Percentiles rank a stretch among this genome's conserved stretches.
Evolutionary conservation across 768 basidiomycete genomes (phyloP).

Genomic region (Russula sp.): DNA sequence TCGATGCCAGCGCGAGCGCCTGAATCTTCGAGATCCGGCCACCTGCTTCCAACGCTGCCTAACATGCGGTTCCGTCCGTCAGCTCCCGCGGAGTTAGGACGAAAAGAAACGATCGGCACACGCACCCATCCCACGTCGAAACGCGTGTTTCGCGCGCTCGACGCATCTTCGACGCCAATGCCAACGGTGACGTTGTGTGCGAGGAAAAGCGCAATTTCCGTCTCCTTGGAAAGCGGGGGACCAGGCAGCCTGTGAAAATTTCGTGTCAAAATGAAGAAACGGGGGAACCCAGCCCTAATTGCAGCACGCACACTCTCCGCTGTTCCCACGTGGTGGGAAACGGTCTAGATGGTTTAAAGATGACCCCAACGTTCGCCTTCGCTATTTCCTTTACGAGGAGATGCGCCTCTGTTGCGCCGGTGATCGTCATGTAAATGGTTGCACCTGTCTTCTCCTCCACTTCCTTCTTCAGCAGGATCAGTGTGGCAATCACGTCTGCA

Average conservation of each 20-base stretch:
- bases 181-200: slow-evolving; percentile 68
- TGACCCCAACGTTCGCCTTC: slow-evolving; percentile 60
- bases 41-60: slow-evolving; percentile 26
- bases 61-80: background rate
- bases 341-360: slow-evolving; percentile 59
- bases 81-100: slow-evolving; percentile 1
- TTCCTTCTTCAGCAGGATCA: slow-evolving; percentile 60
- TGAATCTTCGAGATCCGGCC: slow-evolving; percentile 33
- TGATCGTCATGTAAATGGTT: slow-evolving; percentile 44
- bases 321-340: slow-evolving; percentile 71
- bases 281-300: background rate
- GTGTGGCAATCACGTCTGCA: slow-evolving; percentile 63
- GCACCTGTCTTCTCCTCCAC: slow-evolving; percentile 41
- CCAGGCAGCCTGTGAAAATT: slow-evolving; percentile 52
- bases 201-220: slow-evolving; percentile 53
- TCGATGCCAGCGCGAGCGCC: slow-evolving; percentile 48
- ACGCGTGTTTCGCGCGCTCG: slow-evolving; percentile 68
- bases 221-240: slow-evolving; percentile 61
- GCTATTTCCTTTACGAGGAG: slow-evolving; percentile 69
- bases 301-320: slow-evolving; percentile 48
- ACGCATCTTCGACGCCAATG: slow-evolving; percentile 58
- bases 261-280: slow-evolving; percentile 1
- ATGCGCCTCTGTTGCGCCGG: slow-evolving; percentile 63
- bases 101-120: slow-evolving; percentile 21
- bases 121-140: slow-evolving; percentile 81